Conservation (phyloP, 345 rosid genomes). For the Brassica rapa region DNA sequence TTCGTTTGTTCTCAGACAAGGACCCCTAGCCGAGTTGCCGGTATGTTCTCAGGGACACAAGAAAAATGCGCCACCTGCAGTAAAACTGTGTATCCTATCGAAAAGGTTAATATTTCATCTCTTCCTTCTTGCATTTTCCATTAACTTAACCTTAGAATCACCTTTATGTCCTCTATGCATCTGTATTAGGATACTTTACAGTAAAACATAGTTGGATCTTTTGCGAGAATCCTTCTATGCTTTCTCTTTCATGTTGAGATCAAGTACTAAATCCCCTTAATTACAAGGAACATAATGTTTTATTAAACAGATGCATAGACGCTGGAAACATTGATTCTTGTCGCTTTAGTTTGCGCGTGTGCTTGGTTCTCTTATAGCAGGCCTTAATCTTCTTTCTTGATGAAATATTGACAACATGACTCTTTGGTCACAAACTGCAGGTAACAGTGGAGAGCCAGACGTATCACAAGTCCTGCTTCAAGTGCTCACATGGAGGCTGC, state of each 20-base stretch:
- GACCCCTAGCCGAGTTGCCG: slow-evolving; percentile 71
- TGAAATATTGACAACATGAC: slow-evolving; percentile 12
- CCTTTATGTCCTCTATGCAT: background rate
- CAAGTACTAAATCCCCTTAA: background rate
- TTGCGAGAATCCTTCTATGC: background rate
- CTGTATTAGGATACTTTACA: background rate
- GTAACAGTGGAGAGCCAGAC: slow-evolving; percentile 82
- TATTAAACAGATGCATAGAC: background rate
- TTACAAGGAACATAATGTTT: slow-evolving; percentile 2
- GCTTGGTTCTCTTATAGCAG: background rate
- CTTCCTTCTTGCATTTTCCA: background rate
- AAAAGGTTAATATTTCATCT: slow-evolving; percentile 54
- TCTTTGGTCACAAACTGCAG: slow-evolving; percentile 41
- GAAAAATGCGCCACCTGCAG: slow-evolving; percentile 75
- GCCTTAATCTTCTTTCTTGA: background rate
- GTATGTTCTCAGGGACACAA: slow-evolving; percentile 77
- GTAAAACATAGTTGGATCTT: background rate
- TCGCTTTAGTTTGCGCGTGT: background rate
- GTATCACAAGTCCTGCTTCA: slow-evolving; percentile 90
- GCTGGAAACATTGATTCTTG: slow-evolving; percentile 4
- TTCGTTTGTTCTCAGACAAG: slow-evolving; percentile 51
- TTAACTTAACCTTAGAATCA: background rate
- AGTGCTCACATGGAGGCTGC: slow-evolving; percentile 81
- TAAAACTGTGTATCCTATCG: slow-evolving; percentile 82
- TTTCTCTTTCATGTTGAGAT: background rate